A percentile compares a stretch with the other conserved stretches of the same genome.
Evolutionary conservation across 345 rosid species (phyloP).

Genomic region (Mangifera indica): DNA sequence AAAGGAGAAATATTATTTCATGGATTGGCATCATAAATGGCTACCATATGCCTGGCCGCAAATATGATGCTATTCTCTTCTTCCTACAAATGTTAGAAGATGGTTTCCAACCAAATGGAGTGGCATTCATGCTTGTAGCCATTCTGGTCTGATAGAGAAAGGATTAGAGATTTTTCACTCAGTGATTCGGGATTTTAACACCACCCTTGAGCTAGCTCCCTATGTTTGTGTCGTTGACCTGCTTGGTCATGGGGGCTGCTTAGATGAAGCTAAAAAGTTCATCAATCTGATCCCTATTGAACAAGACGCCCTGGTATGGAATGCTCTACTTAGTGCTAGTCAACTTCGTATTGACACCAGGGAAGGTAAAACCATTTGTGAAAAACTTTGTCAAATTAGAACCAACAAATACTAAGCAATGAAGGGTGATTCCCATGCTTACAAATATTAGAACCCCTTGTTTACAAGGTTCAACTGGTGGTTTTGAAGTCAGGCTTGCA

Average conservation of each 20-base stretch:
- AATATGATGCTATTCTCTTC: conserved; percentile 35
- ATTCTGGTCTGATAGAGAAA: conserved; percentile 43
- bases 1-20: conserved; percentile 35
- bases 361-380: conserved; percentile 31
- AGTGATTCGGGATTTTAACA: conserved; percentile 37
- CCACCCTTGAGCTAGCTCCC: conserved; percentile 42
- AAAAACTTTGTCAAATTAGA: conserved; percentile 43
- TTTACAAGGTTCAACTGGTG: conserved; percentile 53
- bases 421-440: no score
- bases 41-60: conserved; percentile 46
- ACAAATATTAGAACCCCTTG: no score
- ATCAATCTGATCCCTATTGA: conserved; percentile 46
- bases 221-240: conserved; percentile 59
- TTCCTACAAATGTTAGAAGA: conserved; percentile 44
- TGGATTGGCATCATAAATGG: conserved; percentile 62
- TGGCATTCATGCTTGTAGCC: conserved; percentile 57
- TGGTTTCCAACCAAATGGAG: conserved; percentile 42
- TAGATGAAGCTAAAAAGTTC: conserved; percentile 46
- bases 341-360: conserved; percentile 30
- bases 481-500: conserved; percentile 44
- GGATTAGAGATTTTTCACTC: conserved; percentile 43
- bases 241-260: conserved; percentile 47
- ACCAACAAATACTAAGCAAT: conserved; percentile 56
- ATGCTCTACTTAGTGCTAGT: conserved; percentile 52
- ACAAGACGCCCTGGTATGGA: conserved; percentile 53